phyloP scores from a whole-genome alignment of 129 eudicot genomes.

The Lactuca saligna region DNA sequence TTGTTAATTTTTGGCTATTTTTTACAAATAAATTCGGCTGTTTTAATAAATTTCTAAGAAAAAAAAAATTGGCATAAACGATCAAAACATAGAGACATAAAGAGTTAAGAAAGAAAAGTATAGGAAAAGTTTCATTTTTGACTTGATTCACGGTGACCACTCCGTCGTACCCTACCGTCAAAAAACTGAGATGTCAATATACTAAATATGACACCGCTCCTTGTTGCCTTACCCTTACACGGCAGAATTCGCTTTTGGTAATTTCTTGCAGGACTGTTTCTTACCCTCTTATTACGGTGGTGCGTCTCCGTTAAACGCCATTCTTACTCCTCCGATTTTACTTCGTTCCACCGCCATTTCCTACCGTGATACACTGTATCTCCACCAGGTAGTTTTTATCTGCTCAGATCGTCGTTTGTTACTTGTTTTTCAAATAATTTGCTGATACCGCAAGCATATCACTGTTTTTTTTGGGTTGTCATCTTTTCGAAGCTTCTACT shows the following conservation, averaged over 20 bases:
- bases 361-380: background rate
- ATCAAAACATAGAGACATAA: too few species aligned
- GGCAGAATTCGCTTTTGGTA: background rate
- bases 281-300: slow-evolving; percentile 13
- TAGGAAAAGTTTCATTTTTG: too few species aligned
- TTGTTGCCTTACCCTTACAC: too few species aligned
- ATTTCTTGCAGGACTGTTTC: background rate
- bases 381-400: slow-evolving; percentile 4
- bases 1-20: too few species aligned
- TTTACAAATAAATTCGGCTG: too few species aligned
- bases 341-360: background rate
- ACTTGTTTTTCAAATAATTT: background rate
- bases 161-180: too few species aligned
- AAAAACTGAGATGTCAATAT: too few species aligned
- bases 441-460: background rate
- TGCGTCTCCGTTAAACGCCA: slow-evolving; percentile 1
- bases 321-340: background rate
- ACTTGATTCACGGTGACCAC: too few species aligned
- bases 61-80: too few species aligned
- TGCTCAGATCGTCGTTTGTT: background rate
- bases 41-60: too few species aligned
- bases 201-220: too few species aligned
- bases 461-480: background rate
- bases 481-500: background rate
- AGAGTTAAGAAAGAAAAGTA: too few species aligned